These are phyloP conservation scores for Mariannaea elegans DNA, from an alignment of 2,329 filamentous ascomycete genomes.

Conservation along the genomic window DNA sequence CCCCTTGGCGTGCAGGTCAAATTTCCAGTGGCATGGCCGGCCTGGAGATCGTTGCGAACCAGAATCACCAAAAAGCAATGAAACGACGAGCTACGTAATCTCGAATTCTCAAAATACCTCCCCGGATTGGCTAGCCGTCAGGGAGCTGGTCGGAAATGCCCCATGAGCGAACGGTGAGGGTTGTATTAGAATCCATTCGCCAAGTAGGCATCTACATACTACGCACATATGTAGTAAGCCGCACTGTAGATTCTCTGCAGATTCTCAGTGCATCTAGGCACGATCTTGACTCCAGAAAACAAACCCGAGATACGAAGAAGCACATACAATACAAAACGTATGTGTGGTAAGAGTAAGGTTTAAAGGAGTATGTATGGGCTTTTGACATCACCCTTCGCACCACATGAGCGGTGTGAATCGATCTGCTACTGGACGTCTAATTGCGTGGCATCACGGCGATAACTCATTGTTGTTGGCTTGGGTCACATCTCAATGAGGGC, in stretches of 20 bases:
- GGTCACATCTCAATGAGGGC: constrained; percentile 18
- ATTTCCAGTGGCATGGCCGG: constrained; percentile 38
- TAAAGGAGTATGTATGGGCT: too few species aligned
- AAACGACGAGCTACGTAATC: constrained; percentile 29
- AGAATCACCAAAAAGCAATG: constrained; percentile 30
- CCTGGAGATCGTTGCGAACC: constrained; percentile 27
- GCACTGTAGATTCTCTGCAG: constrained; percentile 14
- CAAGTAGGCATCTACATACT: constrained; percentile 21
- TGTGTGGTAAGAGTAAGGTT: too few species aligned
- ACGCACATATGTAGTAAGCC: neutral
- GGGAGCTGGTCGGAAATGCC: constrained; percentile 22
- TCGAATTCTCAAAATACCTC: constrained; percentile 29
- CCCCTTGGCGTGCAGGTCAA: constrained; percentile 39
- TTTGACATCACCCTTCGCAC: too few species aligned
- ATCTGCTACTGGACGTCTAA: neutral
- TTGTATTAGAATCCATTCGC: constrained; percentile 21
- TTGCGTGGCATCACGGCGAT: neutral
- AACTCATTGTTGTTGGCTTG: neutral
- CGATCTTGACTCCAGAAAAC: constrained; percentile 14
- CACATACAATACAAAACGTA: neutral
- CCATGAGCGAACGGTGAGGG: constrained; percentile 17
- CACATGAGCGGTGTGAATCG: too few species aligned
- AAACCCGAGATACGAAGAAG: constrained; percentile 11
- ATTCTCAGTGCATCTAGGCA: neutral
- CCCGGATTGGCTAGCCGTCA: constrained; percentile 21